Percentiles rank a stretch among this genome's conserved stretches.
Conservation (phyloP, 1,139 yeast genomes). For the Scheffersomyces quercinus region DNA sequence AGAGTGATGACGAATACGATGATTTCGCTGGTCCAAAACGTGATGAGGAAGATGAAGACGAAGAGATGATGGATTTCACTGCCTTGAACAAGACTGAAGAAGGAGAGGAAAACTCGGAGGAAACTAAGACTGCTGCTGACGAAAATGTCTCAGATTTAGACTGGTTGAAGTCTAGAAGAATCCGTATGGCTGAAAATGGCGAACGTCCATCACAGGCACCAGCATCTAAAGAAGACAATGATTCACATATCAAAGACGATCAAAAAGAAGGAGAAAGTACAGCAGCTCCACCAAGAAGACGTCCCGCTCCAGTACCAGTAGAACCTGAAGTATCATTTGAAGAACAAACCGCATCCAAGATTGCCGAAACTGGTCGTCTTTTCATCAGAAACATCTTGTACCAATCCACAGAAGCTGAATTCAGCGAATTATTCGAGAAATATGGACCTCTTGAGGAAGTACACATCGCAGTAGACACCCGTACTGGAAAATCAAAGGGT, state of each 20-base stretch:
- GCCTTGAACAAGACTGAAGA: conserved; percentile 17
- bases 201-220: conserved; percentile 15
- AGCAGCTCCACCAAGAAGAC: neutral
- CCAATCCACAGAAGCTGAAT: conserved; percentile 78
- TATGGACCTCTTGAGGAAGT: conserved; percentile 74
- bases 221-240: conserved; percentile 11
- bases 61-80: conserved; percentile 17
- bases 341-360: conserved; percentile 36
- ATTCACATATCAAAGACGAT: conserved; percentile 9
- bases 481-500: conserved; percentile 90
- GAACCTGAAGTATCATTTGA: conserved; percentile 7
- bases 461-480: conserved; percentile 87
- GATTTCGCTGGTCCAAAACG: conserved; percentile 39
- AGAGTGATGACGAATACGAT: conserved; percentile 69
- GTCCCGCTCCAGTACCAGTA: conserved; percentile 1
- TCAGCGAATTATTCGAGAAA: conserved; percentile 53
- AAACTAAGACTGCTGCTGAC: conserved; percentile 42
- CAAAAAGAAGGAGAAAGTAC: conserved; percentile 16
- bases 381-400: conserved; percentile 87
- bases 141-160: conserved; percentile 75
- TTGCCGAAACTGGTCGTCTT: conserved; percentile 73
- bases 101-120: conserved; percentile 18
- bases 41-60: conserved; percentile 32
- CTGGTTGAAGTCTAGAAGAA: conserved; percentile 81
- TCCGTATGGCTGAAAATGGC: conserved; percentile 63